phyloP scores from a whole-genome alignment of 345 rosid genomes.

The Hypericum perforatum region DNA sequence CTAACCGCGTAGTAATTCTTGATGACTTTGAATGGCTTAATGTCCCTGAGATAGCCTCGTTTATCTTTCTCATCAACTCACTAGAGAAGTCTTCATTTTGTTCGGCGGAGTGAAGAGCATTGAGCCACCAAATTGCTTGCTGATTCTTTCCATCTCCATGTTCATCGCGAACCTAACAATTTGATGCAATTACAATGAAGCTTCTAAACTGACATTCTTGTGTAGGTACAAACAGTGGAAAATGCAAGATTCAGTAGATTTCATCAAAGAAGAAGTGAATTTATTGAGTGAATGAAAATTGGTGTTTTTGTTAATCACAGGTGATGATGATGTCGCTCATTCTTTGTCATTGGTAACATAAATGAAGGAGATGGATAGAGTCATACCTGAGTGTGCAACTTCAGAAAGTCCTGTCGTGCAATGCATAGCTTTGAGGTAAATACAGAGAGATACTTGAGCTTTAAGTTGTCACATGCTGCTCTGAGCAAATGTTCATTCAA shows the following conservation, averaged over 20 bases:
- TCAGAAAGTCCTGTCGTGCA: slow-evolving; percentile 69
- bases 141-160: slow-evolving; percentile 33
- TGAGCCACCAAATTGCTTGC: slow-evolving; percentile 72
- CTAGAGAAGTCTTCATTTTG: slow-evolving; percentile 44
- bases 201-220: not conserved
- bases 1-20: slow-evolving; percentile 41
- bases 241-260: not conserved
- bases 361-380: slow-evolving; percentile 1
- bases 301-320: not conserved
- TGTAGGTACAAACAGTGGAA: not conserved
- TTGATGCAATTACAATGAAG: not conserved
- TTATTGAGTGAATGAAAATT: not conserved
- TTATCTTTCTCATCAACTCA: slow-evolving; percentile 74
- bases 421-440: slow-evolving; percentile 51
- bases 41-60: slow-evolving; percentile 65
- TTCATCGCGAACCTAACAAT: slow-evolving; percentile 55
- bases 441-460: slow-evolving; percentile 63
- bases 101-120: slow-evolving; percentile 59
- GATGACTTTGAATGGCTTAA: slow-evolving; percentile 48
- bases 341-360: not conserved
- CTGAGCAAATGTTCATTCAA: slow-evolving; percentile 27
- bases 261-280: no score
- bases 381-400: slow-evolving; percentile 58
- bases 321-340: not conserved
- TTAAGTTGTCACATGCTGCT: slow-evolving; percentile 44